Evolutionary conservation across 2,329 filamentous ascomycete genomes (phyloP), one percentile per base, ranked within the genome.

Genomic region (Piedraia hortae): DNA sequence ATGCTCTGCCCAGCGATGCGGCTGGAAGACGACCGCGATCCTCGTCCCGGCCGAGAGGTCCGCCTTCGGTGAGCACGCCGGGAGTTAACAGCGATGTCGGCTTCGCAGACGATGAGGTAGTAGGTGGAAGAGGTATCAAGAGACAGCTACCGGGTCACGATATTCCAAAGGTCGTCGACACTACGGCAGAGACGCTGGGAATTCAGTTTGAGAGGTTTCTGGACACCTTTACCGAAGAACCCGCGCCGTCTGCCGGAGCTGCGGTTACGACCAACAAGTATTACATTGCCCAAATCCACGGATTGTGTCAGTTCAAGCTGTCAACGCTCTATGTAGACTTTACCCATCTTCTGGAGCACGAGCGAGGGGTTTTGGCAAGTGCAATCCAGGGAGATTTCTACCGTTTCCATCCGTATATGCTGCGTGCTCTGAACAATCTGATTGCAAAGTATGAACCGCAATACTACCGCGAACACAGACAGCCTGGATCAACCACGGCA

Each of bases 391-490:
- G 66, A 35, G 72, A 88, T 39, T 93, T 91, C 53, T 93, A 91
- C 46, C 74, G 85, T 33, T 90, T 90, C 43, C 58, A 88, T 12
- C 85, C 85, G 3, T 97, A 85, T 44, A 62, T 97, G 37, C 77
- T 73, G 11, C 65, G 72, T 31, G 80, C 71, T 12, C 54, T 97
- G 19, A 78, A 97, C 50, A 88, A 78, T 38, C 64, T 89, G 47
- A 88, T 97, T 35, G 70, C 75, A 33, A 89, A 89, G 49, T 71
- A 91, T 48, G 82, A 91, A 45, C 75, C 85, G 4, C 61, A 72
- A 41, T 97, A 93, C 50, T 93, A 89, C 50, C 63, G 74, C 35
- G 72, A 88, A 39, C 82, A 93, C 51, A 65, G 77, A 23, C 78
- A 90, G 43, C 69, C 77, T 4, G 71, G 47, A n/a, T 51, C 69